Percentiles rank a stretch among this genome's conserved stretches.
These are phyloP conservation scores for Mimosa pudica DNA, from an alignment of 306 rosid species.

Conservation along the genomic window DNA sequence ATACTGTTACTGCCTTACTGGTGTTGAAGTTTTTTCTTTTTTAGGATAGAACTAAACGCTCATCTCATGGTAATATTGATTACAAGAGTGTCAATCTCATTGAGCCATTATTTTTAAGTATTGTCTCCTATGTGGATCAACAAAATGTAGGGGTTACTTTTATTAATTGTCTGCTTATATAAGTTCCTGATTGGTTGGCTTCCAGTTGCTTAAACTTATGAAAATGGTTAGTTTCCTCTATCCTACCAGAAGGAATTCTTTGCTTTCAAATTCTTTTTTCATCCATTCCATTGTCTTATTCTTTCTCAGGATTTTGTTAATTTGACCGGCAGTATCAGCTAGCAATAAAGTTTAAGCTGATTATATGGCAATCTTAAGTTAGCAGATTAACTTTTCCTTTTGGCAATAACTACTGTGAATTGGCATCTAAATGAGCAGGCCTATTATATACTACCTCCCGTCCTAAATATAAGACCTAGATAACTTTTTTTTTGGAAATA, in stretches of 20 bases:
- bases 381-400: constrained; percentile 38
- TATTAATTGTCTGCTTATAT: constrained; percentile 40
- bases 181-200: constrained; percentile 33
- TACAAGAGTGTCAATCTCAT: too few species aligned
- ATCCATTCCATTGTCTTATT: constrained; percentile 6
- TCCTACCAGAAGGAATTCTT: constrained; percentile 6
- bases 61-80: too few species aligned
- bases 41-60: too few species aligned
- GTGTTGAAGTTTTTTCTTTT: too few species aligned
- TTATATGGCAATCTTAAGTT: constrained; percentile 12
- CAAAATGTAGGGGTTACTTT: constrained; percentile 70
- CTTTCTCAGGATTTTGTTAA: constrained; percentile 41
- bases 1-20: too few species aligned
- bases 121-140: constrained; percentile 60
- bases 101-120: too few species aligned
- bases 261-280: constrained; percentile 22
- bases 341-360: constrained; percentile 31
- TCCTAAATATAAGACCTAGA: neutral
- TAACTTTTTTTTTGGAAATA: too few species aligned
- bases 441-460: neutral
- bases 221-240: constrained; percentile 55
- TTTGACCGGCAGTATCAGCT: constrained; percentile 28
- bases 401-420: constrained; percentile 37
- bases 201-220: constrained; percentile 24
- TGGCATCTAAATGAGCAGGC: constrained; percentile 23